phyloP scores from a whole-genome alignment of 1,284 basidiomycete genomes.

The Heterobasidion parviporum region DNA sequence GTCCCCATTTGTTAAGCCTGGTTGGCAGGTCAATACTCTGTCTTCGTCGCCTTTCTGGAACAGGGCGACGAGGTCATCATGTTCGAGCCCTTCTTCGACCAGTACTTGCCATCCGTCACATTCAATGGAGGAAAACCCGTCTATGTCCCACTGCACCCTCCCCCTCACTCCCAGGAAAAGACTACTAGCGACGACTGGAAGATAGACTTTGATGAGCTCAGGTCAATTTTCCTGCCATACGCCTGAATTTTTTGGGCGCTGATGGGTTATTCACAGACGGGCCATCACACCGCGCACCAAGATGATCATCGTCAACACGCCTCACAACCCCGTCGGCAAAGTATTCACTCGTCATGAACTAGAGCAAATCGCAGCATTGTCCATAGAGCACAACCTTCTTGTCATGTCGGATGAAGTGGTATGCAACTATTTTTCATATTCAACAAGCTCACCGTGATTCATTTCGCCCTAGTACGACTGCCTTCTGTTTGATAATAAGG shows the following conservation, averaged over 20 bases:
- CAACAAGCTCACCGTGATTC: not conserved
- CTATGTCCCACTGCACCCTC: slow-evolving; percentile 92
- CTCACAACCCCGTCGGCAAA: slow-evolving; percentile 95
- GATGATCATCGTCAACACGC: slow-evolving; percentile 91
- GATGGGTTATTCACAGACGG: slow-evolving; percentile 31
- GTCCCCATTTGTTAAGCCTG: not conserved
- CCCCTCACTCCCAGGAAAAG: slow-evolving; percentile 37
- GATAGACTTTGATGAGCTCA: slow-evolving; percentile 80
- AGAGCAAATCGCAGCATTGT: slow-evolving; percentile 76
- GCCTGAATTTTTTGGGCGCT: not conserved
- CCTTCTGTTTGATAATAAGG: slow-evolving; percentile 80
- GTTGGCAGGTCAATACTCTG: slow-evolving; percentile 76
- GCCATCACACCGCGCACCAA: slow-evolving; percentile 85
- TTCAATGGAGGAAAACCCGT: slow-evolving; percentile 93
- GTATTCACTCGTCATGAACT: slow-evolving; percentile 86
- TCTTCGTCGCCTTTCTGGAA: slow-evolving; percentile 83
- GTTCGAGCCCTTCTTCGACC: slow-evolving; percentile 98
- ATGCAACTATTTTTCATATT: slow-evolving; percentile 20
- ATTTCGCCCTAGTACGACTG: slow-evolving; percentile 72
- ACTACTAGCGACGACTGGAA: slow-evolving; percentile 79
- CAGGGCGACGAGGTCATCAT: slow-evolving; percentile 95
- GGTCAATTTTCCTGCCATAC: slow-evolving; percentile 31
- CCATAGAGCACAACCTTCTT: slow-evolving; percentile 88
- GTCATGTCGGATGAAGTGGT: slow-evolving; percentile 97
- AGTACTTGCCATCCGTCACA: slow-evolving; percentile 87